Evolutionary conservation across 163 green algal species (phyloP), one percentile per base, ranked within the genome.

Genomic region (Botryococcus braunii): DNA sequence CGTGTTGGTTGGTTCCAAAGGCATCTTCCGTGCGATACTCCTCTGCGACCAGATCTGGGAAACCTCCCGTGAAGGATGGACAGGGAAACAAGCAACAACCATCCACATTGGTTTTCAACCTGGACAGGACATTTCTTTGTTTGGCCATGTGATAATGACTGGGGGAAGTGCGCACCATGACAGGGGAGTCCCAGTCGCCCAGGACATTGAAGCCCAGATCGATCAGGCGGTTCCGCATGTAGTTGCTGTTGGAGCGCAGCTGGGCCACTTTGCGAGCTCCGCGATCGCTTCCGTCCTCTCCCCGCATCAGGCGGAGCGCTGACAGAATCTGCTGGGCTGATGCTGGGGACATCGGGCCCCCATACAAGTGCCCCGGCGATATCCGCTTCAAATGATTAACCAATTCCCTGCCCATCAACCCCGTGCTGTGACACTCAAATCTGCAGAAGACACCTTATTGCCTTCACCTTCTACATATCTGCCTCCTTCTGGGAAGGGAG

Each of bases 191-290:
- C 78, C 85, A 89, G 65, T 95, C 84, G 35, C 94, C 94, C 43
- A 98, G 85, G 62, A 97, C 91, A 59, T 95, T 85, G 58, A 90
- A 82, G n/a, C 94, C 94, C 68, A 95, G 80, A 3, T 81, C 64
- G 55, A 88, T 67, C 52, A 99, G 82, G 55, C 83, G 69, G 38
- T 58, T 75, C 21, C 84, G 74, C 61, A 98, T 88, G 80, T 93
- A 98, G 83, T 98, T 97, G 48, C 81, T 69, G 71, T 98, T 98
- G 74, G 90, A 80, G 47, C 86, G 81, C 76, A 99, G 84, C 52
- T 76, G 36, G 31, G 34, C 40, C 25, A 97, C 82, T 83, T 98
- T 98, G n/a, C 66, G 60, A 11, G 52, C 49, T 27, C 89, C 89
- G 59, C 82, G 68, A 3, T 64, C 56, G 4, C 67, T 90, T 61